Percentiles rank a stretch among this genome's conserved stretches.
Conservation (phyloP, 2,329 filamentous ascomycete species). For the Exophiala lecanii-corni region DNA sequence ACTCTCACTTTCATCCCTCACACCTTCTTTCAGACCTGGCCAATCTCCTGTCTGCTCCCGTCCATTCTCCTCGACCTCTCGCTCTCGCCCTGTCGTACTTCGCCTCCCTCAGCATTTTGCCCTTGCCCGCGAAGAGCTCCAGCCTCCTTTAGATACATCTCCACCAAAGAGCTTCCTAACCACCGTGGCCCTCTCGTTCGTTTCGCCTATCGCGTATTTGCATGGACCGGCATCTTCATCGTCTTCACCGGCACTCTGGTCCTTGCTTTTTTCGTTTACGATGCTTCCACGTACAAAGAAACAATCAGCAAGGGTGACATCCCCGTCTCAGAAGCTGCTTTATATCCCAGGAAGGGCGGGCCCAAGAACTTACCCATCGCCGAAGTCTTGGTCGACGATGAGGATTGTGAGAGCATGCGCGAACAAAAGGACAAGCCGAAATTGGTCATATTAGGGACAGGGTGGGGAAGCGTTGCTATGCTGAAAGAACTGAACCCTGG, state of each 20-base stretch:
- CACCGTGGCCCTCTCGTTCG: slow-evolving; percentile 37
- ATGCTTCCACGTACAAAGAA: slow-evolving; percentile 84
- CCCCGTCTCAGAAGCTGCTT: slow-evolving; percentile 74
- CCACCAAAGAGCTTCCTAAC: slow-evolving; percentile 32
- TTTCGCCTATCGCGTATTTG: slow-evolving; percentile 65
- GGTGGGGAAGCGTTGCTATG: slow-evolving; percentile 90
- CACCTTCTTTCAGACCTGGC: slow-evolving; percentile 5
- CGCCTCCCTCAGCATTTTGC: slow-evolving; percentile 6
- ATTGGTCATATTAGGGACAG: slow-evolving; percentile 85
- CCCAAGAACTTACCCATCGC: slow-evolving; percentile 94
- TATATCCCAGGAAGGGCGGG: slow-evolving; percentile 76
- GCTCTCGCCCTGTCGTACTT: background rate
- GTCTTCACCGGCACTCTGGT: slow-evolving; percentile 65
- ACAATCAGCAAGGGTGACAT: slow-evolving; percentile 63
- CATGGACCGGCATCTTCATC: slow-evolving; percentile 70
- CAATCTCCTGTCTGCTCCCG: slow-evolving; percentile 1
- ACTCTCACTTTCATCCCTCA: background rate
- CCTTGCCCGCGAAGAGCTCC: slow-evolving; percentile 5
- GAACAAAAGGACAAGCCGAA: slow-evolving; percentile 81
- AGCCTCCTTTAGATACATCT: slow-evolving; percentile 23
- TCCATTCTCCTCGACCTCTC: background rate
- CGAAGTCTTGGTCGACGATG: slow-evolving; percentile 81
- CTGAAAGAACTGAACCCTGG: slow-evolving; percentile 85
- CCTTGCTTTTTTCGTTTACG: slow-evolving; percentile 85
- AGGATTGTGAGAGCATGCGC: slow-evolving; percentile 67